Evolutionary conservation across 805 yeast species (phyloP), one percentile per base, ranked within the genome.

Genomic region (Deakozyma indianensis): DNA sequence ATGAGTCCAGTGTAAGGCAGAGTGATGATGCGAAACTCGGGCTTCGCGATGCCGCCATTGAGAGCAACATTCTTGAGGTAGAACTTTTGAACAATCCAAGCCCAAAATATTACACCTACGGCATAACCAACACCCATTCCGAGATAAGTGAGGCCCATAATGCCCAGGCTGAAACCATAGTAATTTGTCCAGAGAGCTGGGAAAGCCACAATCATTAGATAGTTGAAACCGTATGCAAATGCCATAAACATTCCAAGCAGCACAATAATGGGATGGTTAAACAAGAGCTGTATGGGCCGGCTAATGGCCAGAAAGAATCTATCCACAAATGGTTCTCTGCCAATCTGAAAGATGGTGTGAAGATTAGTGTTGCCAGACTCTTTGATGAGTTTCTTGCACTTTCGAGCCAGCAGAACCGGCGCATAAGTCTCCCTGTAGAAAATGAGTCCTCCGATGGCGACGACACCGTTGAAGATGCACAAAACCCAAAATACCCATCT

Each of bases 191-290:
- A 78, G 28, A 76, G 70, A 1, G 62, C 48, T 1, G 84, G 83
- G 62, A 75, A 78, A 2, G 80, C 68, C 18, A 74, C 77, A 46
- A 79, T 67, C 67, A 79, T 64, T 47, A 79, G 65, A 58, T 80
- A 79, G 70, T 78, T 68, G 62, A 76, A 74, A 15, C 84, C 85
- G 56, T 78, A 80, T 4, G 71, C 68, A 55, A 77, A 74, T 1
- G 85, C 85, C 74, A 76, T 69, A 57, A 73, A 77, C 3, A 72
- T 57, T 2, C 84, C 83, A 29, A 80, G 62, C 0, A 81, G 79
- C 23, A 75, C 62, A 24, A 79, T 75, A 71, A 80, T 76, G 2
- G 84, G 84, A 53, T 78, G 75, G 22, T 75, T 67, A 35, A 68
- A 57, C 23, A 79, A 60, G 45, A 79, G 60, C 41, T 61, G 63